Base-by-base conservation (phyloP, 257 asterid genomes). In the Penstemon eatonii region DNA sequence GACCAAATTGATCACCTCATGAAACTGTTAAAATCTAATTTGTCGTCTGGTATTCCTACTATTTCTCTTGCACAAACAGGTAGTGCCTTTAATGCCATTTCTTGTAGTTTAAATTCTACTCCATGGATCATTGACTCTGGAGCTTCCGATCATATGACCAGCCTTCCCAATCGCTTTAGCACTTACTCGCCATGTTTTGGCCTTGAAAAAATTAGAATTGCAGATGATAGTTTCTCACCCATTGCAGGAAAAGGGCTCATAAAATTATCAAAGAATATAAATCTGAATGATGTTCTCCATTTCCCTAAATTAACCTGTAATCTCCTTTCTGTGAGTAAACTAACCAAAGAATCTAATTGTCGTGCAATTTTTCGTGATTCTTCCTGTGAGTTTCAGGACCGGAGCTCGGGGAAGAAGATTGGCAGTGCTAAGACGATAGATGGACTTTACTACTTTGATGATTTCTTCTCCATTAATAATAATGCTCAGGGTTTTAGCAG, bases 141-240 rank as follows among this genome's bases (percentile, higher is more conserved):
- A 8, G 65, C 72, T 9, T 37, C 64, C 9, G 33, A 56, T 50
- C 65, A 67, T 67, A 67, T 49, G 65, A 67, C 72, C 4, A 67
- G 53, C 43, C 18, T 19, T 12, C 55, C 72, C 6, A 11, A 11
- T 2, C n/a, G 37, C 3, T 57, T 69, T 47, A 3, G 7, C 11
- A 9, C 60, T 11, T 59, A 45, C 45, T 8, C 55, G 2, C 73
- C 25, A 4, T 58, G 56, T 56, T 6, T 6, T 55, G 45, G 56
- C 4, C 7, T n/a, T 66, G 18, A 19, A 15, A 52, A 52, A 6
- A 13, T 33, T 40, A 39, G 9, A 47, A 13, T 66, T 50, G 71
- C 38, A 50, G 13, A 50, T 66, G 51, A 61, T 11, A 37, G 3
- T 15, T 2, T 43, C n/a, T 54, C 43, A 54, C 5, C 65, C 5